phyloP scores from a whole-genome alignment of 2,329 filamentous ascomycete species.

The Leptographium flavum region DNA sequence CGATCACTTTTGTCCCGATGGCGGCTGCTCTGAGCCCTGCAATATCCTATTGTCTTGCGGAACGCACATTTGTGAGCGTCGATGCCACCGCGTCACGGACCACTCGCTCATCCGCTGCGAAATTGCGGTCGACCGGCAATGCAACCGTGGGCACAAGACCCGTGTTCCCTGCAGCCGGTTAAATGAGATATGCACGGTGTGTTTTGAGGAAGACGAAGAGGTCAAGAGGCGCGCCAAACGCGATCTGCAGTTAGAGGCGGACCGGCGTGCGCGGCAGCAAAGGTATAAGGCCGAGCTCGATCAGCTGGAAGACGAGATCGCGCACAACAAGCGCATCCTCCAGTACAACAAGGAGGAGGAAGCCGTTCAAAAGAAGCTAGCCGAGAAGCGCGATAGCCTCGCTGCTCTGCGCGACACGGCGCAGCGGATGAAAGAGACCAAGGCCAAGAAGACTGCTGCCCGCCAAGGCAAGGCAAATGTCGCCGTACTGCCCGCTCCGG shows the following conservation, averaged over 20 bases:
- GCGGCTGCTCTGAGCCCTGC: slow-evolving; percentile 51
- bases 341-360: slow-evolving; percentile 22
- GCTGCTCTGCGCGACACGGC: not conserved
- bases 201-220: slow-evolving; percentile 33
- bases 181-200: slow-evolving; percentile 31
- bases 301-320: slow-evolving; percentile 38
- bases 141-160: slow-evolving; percentile 34
- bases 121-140: slow-evolving; percentile 24
- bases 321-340: slow-evolving; percentile 28
- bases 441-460: not conserved
- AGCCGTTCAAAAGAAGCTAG: slow-evolving; percentile 4
- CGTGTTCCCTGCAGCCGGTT: slow-evolving; percentile 29
- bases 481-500: not conserved
- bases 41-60: slow-evolving; percentile 37
- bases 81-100: slow-evolving; percentile 48
- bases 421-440: not conserved
- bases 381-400: slow-evolving; percentile 1
- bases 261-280: slow-evolving; percentile 27
- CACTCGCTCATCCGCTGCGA: slow-evolving; percentile 33
- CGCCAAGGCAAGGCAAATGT: not conserved
- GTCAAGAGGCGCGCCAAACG: slow-evolving; percentile 26
- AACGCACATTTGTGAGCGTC: slow-evolving; percentile 40
- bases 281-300: slow-evolving; percentile 30
- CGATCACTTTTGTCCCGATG: slow-evolving; percentile 47
- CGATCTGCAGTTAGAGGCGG: slow-evolving; percentile 35